Evolutionary conservation across 768 basidiomycete species (phyloP), one percentile per base, ranked within the genome.

Genomic region (Boletus patriciae): DNA sequence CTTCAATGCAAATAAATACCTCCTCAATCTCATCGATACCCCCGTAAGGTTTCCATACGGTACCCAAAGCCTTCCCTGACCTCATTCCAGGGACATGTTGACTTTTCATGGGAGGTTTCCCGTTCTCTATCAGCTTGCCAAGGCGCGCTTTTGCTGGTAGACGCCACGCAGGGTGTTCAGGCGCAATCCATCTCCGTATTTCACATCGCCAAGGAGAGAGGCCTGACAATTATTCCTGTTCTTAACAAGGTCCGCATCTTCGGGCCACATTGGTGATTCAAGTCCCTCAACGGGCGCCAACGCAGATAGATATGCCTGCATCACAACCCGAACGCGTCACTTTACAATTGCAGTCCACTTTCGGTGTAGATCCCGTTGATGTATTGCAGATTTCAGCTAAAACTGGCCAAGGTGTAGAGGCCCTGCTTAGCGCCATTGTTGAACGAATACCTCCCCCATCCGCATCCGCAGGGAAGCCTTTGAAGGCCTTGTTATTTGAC

Each of bases 81-180:
- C n/a, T 29, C 3, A 2, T 31, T 16, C 9, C 60, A 90, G 84
- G 95, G 97, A 2, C 97, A 99, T 74, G 97, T 98, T 37, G 97
- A 99, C 76, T 99, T 99, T 73, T 83, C 92, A 55, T 97, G 94
- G 86, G 96, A 98, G 73, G 93, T 99, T 34, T 89, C 93, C 16
- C 83, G 97, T 46, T 94, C 92, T 27, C 75, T 98, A 40, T 87
- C 93, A 4, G 94, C 96, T 33, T 97, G 91, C 62, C 92, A 99
- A 75, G 97, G 97, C 10, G 96, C 92, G 11, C 70, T 87, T 41
- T 70, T 87, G 37, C 74, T 98, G 64, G 94, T 98, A 3, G 97
- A 99, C 67, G 92, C 93, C n/a, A 93, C 92, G 50, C 95, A 96
- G 77, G 97, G 97, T 18, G 87, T 99, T 9, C 97, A 99, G 73